A percentile compares a stretch with the other conserved stretches of the same genome.
Evolutionary conservation across 176 grass and related monocot species (phyloP).

Genomic region (Avena insularis): DNA sequence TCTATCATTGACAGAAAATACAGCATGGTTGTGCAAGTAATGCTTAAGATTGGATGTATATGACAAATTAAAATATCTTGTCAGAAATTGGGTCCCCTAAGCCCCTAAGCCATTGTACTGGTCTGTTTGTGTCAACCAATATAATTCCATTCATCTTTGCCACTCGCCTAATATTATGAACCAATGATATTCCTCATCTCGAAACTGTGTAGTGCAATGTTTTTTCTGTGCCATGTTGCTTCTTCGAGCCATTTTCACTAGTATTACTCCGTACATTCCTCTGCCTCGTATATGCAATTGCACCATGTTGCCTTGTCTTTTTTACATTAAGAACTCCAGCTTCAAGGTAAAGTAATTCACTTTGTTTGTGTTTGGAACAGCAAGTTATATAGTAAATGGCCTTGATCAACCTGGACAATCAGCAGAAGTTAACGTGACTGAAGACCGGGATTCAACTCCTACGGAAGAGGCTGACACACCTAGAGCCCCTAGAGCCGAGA

Average conservation of each 20-base stretch:
- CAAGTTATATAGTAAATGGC: conserved; percentile 57
- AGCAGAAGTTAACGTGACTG: conserved; percentile 25
- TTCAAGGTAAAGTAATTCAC: conserved; percentile 14
- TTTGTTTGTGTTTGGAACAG: conserved; percentile 41
- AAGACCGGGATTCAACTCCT: conserved; percentile 30
- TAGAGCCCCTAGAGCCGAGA: conserved; percentile 23
- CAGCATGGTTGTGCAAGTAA: neutral
- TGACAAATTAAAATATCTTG: conserved; percentile 18
- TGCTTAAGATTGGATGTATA: conserved; percentile 11
- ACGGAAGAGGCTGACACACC: conserved; percentile 36
- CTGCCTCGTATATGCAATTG: neutral
- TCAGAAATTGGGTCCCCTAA: neutral
- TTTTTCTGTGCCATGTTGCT: neutral
- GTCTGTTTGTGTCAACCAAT: neutral
- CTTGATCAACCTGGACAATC: conserved; percentile 44
- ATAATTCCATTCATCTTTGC: neutral
- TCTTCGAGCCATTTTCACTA: neutral
- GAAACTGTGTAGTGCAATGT: neutral
- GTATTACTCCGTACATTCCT: neutral
- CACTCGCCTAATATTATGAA: neutral
- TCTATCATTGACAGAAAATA: conserved; percentile 4
- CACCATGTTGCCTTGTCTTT: neutral
- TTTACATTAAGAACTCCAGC: conserved; percentile 10
- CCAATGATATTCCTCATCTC: neutral
- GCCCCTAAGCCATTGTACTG: neutral